Base-by-base conservation (phyloP, 148 eudicot genomes). In the Camellia granthamiana region DNA sequence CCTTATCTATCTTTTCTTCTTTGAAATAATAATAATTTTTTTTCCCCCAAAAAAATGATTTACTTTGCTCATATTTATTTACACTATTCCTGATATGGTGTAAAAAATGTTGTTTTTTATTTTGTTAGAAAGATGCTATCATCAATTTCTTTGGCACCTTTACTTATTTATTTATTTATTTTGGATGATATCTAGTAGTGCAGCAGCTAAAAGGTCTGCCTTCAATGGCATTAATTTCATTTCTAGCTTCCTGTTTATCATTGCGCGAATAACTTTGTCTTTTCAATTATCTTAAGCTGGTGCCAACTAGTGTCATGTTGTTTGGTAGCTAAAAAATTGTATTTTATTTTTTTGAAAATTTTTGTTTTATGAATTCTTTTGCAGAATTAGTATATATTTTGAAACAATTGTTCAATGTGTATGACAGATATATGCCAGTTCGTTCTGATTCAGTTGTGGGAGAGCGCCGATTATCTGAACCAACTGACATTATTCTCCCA, bases 401-500 rank as follows among this genome's bases (percentile, higher is more conserved):
- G 19, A 42, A 49, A 41, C 6, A 69, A 18, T 49, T 10, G 43
- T 79, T 79, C 59, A 19, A 58, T 79, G 18, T 9, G 43, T 56
- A 69, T 84, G 72, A 81, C 90, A 96, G 99, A 82, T 92, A 92
- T 83, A 88, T 94, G 30, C 99, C 99, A 65, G 92, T 96, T 80
- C 99, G 99, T 83, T 91, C 97, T 82, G 99, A 96, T 90, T 92
- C 98, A 76, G 89, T 90, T 82, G 90, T 92, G 51, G 99, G 99
- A 81, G 99, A 96, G 80, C 91, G 92, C 76, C 84, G 60, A 83
- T 87, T 96, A 65, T 96, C 99, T 81, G 94, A 96, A 82, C 88
- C 95, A 78, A 91, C 97, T 78, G 87, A 89, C 77, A 70, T 90
- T 80, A 83, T 96, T 86, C 86, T 96, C 42, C 99, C 99, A 77